Evolutionary conservation across 345 rosid species (phyloP), one percentile per base, ranked within the genome.

Genomic region (Pistacia vera): DNA sequence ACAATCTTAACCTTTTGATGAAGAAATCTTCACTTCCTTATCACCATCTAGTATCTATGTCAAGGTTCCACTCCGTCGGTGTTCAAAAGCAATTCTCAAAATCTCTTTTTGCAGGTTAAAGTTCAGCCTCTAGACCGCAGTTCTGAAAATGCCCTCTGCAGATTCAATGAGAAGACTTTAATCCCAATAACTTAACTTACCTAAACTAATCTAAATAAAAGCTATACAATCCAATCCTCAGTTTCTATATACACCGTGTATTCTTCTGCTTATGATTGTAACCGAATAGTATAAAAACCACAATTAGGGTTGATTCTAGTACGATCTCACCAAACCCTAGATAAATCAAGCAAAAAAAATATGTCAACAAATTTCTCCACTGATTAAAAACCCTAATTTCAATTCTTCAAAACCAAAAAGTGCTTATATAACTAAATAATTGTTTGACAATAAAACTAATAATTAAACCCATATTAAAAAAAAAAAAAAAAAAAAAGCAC

Each of bases 251-350:
- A 77, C 78, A 80, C 72, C 36, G 68, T 59, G 16, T 44, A 59
- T 36, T 71, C 82, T 54, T 63, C 70, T 25, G 25, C 25, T 44
- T 75, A 73, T 73, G 79, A 63, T 73, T 68, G 49, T 79, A 75
- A 82, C 83, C 86, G 70, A 83, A 70, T 51, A 79, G 76, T 75
- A 75, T 58, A 79, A 79, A 82, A 84, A 78, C 63, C 63, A 25
- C 72, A 86, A 83, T 78, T 79, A 84, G 81, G 85, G 85, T 67
- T 73, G 75, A 77, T 83, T 74, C 77, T 78, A 78, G 73, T 49
- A 63, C 69, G 85, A 86, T 85, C 81, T 67, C 80, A 81, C 79
- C 81, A 85, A 86, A 83, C 87, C 92, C 89, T 83, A 82, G 72
- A 77, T 62, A 58, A 66, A 44, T 18, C 75, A 76, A 62, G 57